These are phyloP conservation scores for Salix arbutifolia DNA, from an alignment of 345 rosid species.

Conservation along the genomic window DNA sequence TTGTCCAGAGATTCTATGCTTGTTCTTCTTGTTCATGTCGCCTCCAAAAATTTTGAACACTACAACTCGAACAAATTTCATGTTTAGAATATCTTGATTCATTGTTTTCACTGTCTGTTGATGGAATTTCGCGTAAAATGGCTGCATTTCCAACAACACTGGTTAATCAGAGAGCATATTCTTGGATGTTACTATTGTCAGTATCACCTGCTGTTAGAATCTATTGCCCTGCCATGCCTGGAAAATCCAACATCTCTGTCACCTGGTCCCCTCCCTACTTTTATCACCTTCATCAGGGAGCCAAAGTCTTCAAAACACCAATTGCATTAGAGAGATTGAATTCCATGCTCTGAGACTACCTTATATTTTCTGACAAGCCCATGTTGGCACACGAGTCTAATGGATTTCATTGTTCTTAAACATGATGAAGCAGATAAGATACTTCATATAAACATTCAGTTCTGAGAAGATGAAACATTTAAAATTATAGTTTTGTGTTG, in stretches of 20 bases:
- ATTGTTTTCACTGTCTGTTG: slow-evolving; percentile 2
- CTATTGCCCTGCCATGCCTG: neutral
- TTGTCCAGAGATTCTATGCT: neutral
- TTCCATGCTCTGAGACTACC: neutral
- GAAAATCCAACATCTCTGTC: slow-evolving; percentile 7
- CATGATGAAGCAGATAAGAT: neutral
- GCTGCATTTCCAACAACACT: slow-evolving; percentile 10
- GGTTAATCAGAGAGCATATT: slow-evolving; percentile 10
- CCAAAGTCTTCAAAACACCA: neutral
- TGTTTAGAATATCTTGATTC: neutral
- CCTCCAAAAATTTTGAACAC: slow-evolving; percentile 2
- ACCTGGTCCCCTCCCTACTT: slow-evolving; percentile 27
- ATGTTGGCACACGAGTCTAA: slow-evolving; percentile 2
- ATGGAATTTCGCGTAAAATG: neutral
- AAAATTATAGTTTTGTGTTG: neutral
- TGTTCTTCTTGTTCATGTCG: slow-evolving; percentile 2
- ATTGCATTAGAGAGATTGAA: neutral
- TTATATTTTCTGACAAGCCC: neutral
- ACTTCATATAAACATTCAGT: neutral
- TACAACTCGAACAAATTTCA: neutral
- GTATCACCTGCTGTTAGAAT: neutral
- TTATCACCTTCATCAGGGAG: neutral
- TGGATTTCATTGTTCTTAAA: neutral
- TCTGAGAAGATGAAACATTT: neutral
- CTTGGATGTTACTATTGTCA: neutral